Evolutionary conservation across 345 rosid species (phyloP).

Genomic region (Corchorus capsularis): DNA sequence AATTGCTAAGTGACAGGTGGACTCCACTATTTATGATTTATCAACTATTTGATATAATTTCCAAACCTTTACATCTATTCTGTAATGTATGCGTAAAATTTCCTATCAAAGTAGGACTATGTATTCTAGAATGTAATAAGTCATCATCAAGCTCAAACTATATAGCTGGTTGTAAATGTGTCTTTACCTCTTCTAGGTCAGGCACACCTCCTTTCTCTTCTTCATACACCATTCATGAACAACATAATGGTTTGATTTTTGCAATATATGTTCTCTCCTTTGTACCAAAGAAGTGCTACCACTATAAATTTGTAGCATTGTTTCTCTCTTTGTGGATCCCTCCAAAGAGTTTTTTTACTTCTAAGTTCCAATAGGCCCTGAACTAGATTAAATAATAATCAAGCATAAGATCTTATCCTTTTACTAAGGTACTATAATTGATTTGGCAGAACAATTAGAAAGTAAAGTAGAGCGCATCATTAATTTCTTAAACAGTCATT

Average conservation of each 20-base stretch:
- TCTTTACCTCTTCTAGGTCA: background rate
- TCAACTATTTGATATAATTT: background rate
- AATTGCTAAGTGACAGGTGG: conserved; percentile 8
- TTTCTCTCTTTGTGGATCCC: background rate
- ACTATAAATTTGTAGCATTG: background rate
- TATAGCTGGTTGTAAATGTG: background rate
- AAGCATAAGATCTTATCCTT: background rate
- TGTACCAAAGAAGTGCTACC: background rate
- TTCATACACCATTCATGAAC: background rate
- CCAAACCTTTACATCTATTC: background rate
- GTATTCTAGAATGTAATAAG: background rate
- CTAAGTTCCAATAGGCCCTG: background rate
- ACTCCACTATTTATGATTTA: background rate
- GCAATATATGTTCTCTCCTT: background rate
- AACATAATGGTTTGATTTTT: background rate
- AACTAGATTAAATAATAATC: background rate
- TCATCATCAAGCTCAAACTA: conserved; percentile 1
- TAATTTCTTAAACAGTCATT: background rate
- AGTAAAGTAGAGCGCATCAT: background rate
- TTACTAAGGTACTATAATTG: background rate
- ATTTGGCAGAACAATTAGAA: background rate
- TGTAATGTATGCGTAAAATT: background rate
- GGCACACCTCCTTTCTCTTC: background rate
- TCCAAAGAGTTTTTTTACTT: background rate
- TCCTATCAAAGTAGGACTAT: background rate